Base-by-base conservation (phyloP, 2,329 filamentous ascomycete genomes). In the Drechslera avenae region DNA sequence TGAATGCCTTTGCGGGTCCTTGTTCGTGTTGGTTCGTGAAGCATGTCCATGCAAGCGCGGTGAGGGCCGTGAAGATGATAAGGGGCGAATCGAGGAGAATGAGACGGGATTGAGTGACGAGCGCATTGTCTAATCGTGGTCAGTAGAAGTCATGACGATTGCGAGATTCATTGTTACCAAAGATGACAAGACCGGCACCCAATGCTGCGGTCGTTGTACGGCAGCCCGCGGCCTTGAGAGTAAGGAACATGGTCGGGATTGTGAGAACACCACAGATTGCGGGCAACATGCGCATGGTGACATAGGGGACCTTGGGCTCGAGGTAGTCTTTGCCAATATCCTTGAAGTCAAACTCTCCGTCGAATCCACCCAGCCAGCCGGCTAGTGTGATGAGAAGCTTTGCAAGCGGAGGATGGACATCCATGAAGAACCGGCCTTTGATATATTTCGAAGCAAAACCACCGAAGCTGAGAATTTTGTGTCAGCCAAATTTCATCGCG, bases 401-500 rank as follows among this genome's bases (percentile, higher is more conserved):
- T 61, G 94, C 94, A 54, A 99, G 83, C 37, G 94, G 94, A 26
- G 94, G 94, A 73, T 99, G 94, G n/a, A 99, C 94, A 73, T 99
- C 94, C 94, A 99, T 99, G 76, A 99, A 99, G 83, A 99, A 99
- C 73, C 83, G 88, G 69, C 94, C 94, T 81, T 99, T 97, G 83
- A 99, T 97, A 76, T 99, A 99, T 77, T 99, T 99, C 66, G 89
- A 91, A 60, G 94, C 94, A 73, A 99, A 99, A 40, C 94, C 94
- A 74, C 94, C 94, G 75, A 99, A 99, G 78, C 91, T 96, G 68
- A 21, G 18, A 31, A 39, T 13, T 34, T 35, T 12, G 18, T 41
- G 55, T 72, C 43, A 73, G 71, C 46, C 46, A 43, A 32, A 31
- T 23, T 48, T 36, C 31, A 44, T 35, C 19, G 26, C 10, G 5